Evolutionary conservation across 768 basidiomycete species (phyloP).

Genomic region (Baorangia bicolor): DNA sequence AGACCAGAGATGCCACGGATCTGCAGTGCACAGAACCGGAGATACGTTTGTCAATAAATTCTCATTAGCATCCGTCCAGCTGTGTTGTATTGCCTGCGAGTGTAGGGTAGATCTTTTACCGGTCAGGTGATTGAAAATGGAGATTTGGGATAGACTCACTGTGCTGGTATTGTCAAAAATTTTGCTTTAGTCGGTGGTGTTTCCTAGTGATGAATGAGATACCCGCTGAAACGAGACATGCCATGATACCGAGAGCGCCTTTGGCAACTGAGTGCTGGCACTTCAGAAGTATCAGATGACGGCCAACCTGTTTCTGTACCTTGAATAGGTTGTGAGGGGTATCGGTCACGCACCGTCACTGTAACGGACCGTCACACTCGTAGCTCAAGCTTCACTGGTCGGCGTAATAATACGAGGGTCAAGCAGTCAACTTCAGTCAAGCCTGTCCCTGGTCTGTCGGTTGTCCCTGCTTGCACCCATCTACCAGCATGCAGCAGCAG

Average conservation of each 20-base stretch:
- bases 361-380: no score
- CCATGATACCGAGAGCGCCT: slow-evolving; percentile 64
- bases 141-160: slow-evolving; percentile 40
- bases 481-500: slow-evolving; percentile 40
- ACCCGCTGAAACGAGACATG: slow-evolving; percentile 20
- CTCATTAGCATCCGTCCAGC: background rate
- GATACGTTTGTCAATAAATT: slow-evolving; percentile 59
- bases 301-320: no score
- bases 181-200: slow-evolving; percentile 50
- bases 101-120: slow-evolving; percentile 52
- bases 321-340: no score
- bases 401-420: background rate
- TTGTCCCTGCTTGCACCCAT: slow-evolving; percentile 1
- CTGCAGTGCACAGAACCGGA: slow-evolving; percentile 56
- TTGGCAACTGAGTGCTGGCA: no score
- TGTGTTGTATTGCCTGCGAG: slow-evolving; percentile 41
- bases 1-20: slow-evolving; percentile 76
- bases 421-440: background rate
- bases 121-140: slow-evolving; percentile 6
- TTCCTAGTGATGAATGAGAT: slow-evolving; percentile 29
- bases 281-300: no score
- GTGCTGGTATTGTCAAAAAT: slow-evolving; percentile 89
- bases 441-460: slow-evolving; percentile 3
- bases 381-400: no score
- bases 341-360: no score